Percentiles rank a stretch among this genome's conserved stretches.
These are phyloP conservation scores for Cytospora chrysosperma DNA, from an alignment of 2,329 filamentous ascomycete genomes.

Conservation along the genomic window DNA sequence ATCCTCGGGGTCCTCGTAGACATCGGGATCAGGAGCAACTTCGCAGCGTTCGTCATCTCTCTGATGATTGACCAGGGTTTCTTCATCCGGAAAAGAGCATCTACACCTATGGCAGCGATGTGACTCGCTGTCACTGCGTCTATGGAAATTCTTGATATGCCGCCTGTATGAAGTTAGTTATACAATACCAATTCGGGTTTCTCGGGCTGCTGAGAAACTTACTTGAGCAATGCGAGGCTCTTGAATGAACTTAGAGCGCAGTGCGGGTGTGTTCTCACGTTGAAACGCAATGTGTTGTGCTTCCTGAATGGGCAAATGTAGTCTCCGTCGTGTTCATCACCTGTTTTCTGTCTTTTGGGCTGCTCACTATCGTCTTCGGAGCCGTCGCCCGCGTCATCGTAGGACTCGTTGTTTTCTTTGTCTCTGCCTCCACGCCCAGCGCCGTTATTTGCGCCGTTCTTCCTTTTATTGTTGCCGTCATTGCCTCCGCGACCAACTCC, in stretches of 20 bases:
- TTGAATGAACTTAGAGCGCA: background rate
- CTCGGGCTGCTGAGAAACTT: background rate
- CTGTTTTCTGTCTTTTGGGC: background rate
- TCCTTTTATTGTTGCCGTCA: conserved; percentile 1
- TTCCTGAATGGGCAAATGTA: conserved; percentile 5
- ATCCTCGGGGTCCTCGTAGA: background rate
- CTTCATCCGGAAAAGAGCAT: background rate
- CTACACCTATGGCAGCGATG: background rate
- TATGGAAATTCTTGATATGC: background rate
- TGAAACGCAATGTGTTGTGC: conserved; percentile 7
- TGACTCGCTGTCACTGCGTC: background rate
- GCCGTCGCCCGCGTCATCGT: background rate
- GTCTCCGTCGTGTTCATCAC: rapidly evolving
- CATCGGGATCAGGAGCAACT: background rate
- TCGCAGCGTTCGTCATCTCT: background rate
- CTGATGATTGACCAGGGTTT: background rate
- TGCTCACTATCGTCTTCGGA: background rate
- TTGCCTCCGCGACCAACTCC: background rate
- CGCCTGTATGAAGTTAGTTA: background rate
- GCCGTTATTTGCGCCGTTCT: background rate
- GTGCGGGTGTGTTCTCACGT: background rate
- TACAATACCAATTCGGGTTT: rapidly evolving
- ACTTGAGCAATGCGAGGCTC: conserved; percentile 10
- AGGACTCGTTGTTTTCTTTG: background rate
- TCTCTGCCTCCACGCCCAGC: no score